Conservation (phyloP, 345 rosid species). For the Syzygium jambos region DNA sequence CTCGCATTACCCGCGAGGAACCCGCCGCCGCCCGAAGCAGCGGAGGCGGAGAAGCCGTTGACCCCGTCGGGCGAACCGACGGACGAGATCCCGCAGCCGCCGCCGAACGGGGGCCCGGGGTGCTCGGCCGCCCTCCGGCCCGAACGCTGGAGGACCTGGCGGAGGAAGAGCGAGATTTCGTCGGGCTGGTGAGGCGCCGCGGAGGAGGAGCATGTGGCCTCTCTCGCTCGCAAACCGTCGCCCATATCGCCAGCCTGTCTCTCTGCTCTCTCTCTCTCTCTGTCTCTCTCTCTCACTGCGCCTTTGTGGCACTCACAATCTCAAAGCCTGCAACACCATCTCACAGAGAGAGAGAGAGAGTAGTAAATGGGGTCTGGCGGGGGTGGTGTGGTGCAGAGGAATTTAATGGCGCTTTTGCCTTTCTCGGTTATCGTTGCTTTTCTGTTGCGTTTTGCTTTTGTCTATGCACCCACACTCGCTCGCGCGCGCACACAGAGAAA, state of each 20-base stretch:
- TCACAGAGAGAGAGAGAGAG: not conserved
- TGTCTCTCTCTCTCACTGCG: not conserved
- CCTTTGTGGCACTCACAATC: not conserved
- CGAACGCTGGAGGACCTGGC: conserved; percentile 53
- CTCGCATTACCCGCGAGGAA: not conserved
- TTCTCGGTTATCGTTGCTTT: not conserved
- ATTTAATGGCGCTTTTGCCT: not conserved
- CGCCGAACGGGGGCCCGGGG: not conserved
- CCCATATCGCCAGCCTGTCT: not conserved
- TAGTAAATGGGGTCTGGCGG: not conserved
- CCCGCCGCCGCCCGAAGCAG: not conserved
- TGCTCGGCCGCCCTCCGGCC: conserved; percentile 5
- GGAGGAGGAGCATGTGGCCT: conserved; percentile 4
- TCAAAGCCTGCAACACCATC: not conserved
- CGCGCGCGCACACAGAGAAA: not conserved
- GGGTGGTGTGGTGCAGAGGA: not conserved
- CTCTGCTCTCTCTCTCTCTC: not conserved
- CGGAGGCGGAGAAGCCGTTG: conserved; percentile 6
- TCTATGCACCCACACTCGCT: not conserved
- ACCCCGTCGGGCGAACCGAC: not conserved
- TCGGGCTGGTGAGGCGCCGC: conserved; percentile 28
- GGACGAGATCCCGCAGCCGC: not conserved
- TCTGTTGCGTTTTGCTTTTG: not conserved
- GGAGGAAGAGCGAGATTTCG: conserved; percentile 57
- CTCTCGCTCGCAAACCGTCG: not conserved